phyloP scores from a whole-genome alignment of 1,284 basidiomycete genomes.

The Cerrena zonata region DNA sequence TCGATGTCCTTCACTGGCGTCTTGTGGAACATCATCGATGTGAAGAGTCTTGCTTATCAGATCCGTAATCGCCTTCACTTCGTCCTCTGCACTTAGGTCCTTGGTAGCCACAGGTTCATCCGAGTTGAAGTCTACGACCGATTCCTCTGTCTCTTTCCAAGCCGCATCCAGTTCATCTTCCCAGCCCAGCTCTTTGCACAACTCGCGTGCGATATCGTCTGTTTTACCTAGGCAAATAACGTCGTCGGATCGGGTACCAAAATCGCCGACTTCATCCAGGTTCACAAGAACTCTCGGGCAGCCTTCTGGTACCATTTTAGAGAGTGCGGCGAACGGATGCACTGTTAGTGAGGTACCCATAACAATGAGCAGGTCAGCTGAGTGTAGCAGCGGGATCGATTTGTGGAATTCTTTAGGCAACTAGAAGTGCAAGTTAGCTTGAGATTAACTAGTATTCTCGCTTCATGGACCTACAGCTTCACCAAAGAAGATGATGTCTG shows the following conservation, averaged over 20 bases:
- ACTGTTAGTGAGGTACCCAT: conserved; percentile 88
- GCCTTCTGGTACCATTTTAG: conserved; percentile 37
- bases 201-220: conserved; percentile 54
- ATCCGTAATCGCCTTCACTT: conserved; percentile 32
- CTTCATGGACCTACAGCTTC: conserved; percentile 51
- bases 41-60: conserved; percentile 27
- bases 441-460: background rate
- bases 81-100: conserved; percentile 16
- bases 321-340: conserved; percentile 69
- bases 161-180: conserved; percentile 50
- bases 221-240: conserved; percentile 62
- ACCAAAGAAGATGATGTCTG: conserved; percentile 94
- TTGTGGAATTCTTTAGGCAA: conserved; percentile 54
- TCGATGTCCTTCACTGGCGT: background rate
- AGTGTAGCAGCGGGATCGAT: conserved; percentile 42
- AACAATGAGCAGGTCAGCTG: conserved; percentile 83
- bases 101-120: background rate
- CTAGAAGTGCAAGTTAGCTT: conserved; percentile 28
- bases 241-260: conserved; percentile 52
- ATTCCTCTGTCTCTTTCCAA: conserved; percentile 47
- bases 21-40: conserved; percentile 4
- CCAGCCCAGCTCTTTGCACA: conserved; percentile 67
- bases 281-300: conserved; percentile 73
- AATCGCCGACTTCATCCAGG: conserved; percentile 57
- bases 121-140: background rate